A percentile compares a stretch with the other conserved stretches of the same genome.
Conservation (phyloP, 371 early-diverging fungal species). For the Synchytrium microbalum region DNA sequence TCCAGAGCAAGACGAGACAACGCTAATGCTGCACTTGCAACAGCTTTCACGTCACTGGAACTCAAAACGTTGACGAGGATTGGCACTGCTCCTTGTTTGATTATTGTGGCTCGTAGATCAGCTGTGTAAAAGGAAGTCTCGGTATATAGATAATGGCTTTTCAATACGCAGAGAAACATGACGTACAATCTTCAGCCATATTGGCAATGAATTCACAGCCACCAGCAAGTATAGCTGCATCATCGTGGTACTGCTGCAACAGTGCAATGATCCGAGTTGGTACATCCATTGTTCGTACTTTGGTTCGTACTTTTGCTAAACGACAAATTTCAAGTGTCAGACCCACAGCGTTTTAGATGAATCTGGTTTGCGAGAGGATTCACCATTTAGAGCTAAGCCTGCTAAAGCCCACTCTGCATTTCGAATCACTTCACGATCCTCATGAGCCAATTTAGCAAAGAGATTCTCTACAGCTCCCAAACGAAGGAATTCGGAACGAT, state of each 20-base stretch:
- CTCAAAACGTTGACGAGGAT: slow-evolving; percentile 21
- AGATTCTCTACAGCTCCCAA: slow-evolving; percentile 30
- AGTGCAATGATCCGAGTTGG: slow-evolving; percentile 21
- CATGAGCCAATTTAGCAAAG: slow-evolving; percentile 23
- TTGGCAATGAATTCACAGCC: slow-evolving; percentile 35
- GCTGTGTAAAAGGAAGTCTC: slow-evolving; percentile 14
- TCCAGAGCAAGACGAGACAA: slow-evolving; percentile 36
- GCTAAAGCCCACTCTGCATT: slow-evolving; percentile 29
- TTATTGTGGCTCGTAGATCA: slow-evolving; percentile 27
- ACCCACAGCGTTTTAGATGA: too few relatives aligned
- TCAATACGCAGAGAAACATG: neutral
- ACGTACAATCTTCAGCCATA: slow-evolving; percentile 40
- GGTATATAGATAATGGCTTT: slow-evolving; percentile 4
- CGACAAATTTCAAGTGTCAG: too few relatives aligned
- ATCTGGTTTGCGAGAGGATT: too few relatives aligned
- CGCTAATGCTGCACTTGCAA: slow-evolving; percentile 25
- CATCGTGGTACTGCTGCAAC: slow-evolving; percentile 17
- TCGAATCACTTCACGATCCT: slow-evolving; percentile 28
- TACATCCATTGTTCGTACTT: slow-evolving; percentile 23
- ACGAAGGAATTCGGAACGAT: slow-evolving; percentile 35
- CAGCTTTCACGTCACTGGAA: slow-evolving; percentile 25
- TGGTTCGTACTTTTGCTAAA: slow-evolving; percentile 27
- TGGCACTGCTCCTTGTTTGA: slow-evolving; percentile 29
- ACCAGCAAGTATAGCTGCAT: slow-evolving; percentile 28
- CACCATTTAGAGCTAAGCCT: slow-evolving; percentile 30